A percentile compares a stretch with the other conserved stretches of the same genome.
Evolutionary conservation across 495 filamentous ascomycete genomes (phyloP).

Genomic region (Beverwykella pulmonaria): DNA sequence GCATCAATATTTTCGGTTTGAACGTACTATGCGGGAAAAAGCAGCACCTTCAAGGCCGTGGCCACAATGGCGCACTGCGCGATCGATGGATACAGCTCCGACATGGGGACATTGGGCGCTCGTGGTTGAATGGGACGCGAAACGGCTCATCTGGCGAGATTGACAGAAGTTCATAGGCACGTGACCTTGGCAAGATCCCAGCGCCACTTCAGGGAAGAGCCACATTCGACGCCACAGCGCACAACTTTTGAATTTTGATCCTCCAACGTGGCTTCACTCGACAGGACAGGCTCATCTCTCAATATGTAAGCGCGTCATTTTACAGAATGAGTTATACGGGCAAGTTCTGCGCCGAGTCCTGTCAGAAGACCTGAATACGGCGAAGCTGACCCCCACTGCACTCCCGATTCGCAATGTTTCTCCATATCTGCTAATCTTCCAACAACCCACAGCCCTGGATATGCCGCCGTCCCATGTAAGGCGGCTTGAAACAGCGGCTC

Average conservation of each 20-base stretch:
- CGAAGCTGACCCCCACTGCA: background rate
- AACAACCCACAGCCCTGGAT: background rate
- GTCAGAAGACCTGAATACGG: background rate
- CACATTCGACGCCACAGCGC: background rate
- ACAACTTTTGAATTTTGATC: too few species aligned
- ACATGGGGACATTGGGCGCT: conserved; percentile 57
- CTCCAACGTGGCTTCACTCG: too few species aligned
- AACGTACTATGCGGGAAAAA: conserved; percentile 95
- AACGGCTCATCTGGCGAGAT: background rate
- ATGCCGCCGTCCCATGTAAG: background rate
- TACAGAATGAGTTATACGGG: too few species aligned
- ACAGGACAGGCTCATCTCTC: too few species aligned
- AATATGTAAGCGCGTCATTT: too few species aligned
- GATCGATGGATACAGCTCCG: conserved; percentile 80
- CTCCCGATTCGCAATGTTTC: background rate
- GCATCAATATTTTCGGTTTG: background rate
- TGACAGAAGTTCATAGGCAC: conserved; percentile 10
- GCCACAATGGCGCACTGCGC: conserved; percentile 84
- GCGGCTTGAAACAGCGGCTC: background rate
- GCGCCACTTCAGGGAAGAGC: background rate
- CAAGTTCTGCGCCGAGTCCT: background rate
- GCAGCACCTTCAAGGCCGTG: conserved; percentile 86
- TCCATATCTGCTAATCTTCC: background rate
- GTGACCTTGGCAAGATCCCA: background rate
- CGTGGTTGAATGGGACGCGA: conserved; percentile 26